Evolutionary conservation across 495 filamentous ascomycete species (phyloP).

Genomic region (Bryoglossum gracile): DNA sequence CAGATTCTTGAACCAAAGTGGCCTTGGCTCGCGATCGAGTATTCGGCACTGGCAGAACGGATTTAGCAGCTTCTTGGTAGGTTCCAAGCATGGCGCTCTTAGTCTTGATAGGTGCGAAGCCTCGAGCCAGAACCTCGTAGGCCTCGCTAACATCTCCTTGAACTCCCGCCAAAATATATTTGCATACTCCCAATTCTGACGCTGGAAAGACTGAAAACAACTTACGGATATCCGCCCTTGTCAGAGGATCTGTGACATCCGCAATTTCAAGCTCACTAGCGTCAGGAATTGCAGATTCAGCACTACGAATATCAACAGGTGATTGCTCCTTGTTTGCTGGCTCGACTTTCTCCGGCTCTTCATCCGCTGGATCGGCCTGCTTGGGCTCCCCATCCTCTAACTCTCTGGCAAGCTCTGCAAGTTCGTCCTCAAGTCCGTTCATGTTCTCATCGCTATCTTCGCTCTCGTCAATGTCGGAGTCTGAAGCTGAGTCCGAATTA

Average conservation of each 20-base stretch:
- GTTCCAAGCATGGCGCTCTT: constrained; percentile 17
- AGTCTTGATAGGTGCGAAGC: constrained; percentile 15
- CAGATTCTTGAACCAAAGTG: constrained; percentile 2
- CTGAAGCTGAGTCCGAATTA: constrained; percentile 9
- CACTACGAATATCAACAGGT: background rate
- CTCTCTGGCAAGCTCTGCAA: constrained; percentile 19
- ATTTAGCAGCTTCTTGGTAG: background rate
- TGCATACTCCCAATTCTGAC: constrained; percentile 21
- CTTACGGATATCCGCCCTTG: constrained; percentile 25
- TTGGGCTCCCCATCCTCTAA: too few relatives aligned
- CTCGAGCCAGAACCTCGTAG: constrained; percentile 18
- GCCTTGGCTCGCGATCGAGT: constrained; percentile 11
- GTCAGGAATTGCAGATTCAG: background rate
- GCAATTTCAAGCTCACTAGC: constrained; percentile 13
- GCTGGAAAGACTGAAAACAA: constrained; percentile 28
- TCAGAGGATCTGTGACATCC: constrained; percentile 28
- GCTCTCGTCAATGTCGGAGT: constrained; percentile 14
- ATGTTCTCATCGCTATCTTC: constrained; percentile 21
- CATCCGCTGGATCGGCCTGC: background rate
- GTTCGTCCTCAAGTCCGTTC: constrained; percentile 24
- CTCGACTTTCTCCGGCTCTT: too few relatives aligned
- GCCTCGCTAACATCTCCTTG: constrained; percentile 17
- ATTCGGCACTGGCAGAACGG: constrained; percentile 1
- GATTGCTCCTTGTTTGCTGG: too few relatives aligned
- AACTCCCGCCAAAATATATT: constrained; percentile 14